These are phyloP conservation scores for Nemania sp. DNA, from an alignment of 2,329 filamentous ascomycete species.

Conservation along the genomic window DNA sequence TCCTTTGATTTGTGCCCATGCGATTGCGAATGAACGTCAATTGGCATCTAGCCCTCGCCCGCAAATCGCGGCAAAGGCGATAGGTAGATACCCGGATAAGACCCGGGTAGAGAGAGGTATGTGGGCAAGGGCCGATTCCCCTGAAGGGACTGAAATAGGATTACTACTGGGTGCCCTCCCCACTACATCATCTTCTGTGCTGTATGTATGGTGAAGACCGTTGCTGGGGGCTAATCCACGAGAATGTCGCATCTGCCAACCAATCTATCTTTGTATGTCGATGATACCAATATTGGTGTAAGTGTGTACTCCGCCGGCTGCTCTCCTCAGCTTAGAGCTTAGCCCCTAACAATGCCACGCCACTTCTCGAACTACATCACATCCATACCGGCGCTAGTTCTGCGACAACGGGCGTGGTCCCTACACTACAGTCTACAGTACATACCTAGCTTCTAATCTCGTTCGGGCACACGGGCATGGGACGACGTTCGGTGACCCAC, in stretches of 20 bases:
- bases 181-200: conserved; percentile 18
- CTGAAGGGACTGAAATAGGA: too few species aligned
- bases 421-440: too few species aligned
- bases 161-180: background rate
- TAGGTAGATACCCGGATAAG: background rate
- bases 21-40: conserved; percentile 27
- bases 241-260: conserved; percentile 29
- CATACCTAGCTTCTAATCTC: conserved; percentile 35
- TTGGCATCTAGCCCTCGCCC: too few species aligned
- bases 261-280: conserved; percentile 24
- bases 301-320: conserved; percentile 3
- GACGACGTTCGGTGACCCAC: conserved; percentile 17
- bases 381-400: too few species aligned
- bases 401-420: conserved; percentile 31
- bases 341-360: conserved; percentile 41
- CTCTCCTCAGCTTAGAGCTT: conserved; percentile 46
- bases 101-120: too few species aligned
- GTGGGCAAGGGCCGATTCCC: background rate
- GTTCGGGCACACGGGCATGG: conserved; percentile 27
- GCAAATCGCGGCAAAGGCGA: background rate
- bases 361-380: conserved; percentile 24
- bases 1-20: conserved; percentile 34
- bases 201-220: background rate
- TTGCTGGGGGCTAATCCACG: background rate
- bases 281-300: conserved; percentile 33